Evolutionary conservation across 495 filamentous ascomycete genomes (phyloP), one percentile per base, ranked within the genome.

Genomic region (Evansstolkia leycettana): DNA sequence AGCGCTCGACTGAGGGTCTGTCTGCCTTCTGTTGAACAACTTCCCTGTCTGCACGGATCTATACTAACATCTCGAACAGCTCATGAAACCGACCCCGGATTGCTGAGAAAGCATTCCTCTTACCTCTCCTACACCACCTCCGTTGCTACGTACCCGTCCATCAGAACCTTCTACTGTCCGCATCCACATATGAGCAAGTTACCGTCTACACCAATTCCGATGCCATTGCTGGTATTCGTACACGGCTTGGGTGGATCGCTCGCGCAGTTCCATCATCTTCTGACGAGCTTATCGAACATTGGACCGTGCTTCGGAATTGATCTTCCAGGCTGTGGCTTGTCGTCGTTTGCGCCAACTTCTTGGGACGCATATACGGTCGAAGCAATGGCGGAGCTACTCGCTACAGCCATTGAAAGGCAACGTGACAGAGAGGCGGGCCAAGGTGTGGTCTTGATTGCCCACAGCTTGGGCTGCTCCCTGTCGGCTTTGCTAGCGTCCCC

Each of bases 291-390:
- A 23, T 78, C 82, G 10, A 85, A 92, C 41, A 62, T 87, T 14
- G 84, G 82, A 1, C 79, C 88, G n/a, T 93, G 85, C 47, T 72
- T 96, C 11, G 82, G 82, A 4, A 79, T 95, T 38, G 89, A 96
- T 54, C 62, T 94, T 1, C 89, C 89, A 2, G 89, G 89, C 18
- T 94, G 86, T 41, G 89, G 89, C 18, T 58, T 74, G 5, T 94
- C 86, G 6, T 62, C 67, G 9, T 89, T 87, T 56, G 65, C 62
- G 17, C 79, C 77, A 2, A 74, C 63, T 1, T 49, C 65, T 17
- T 93, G 86, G 84, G 66, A 75, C 30, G 81, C 87, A 15, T 96
- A 94, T 49, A 77, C 72, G 0, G 76, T 78, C 6, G 75, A 84
- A 29, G 78, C 80, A 9, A 60, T 96, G 18, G 77, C 73, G 9